phyloP scores from a whole-genome alignment of 2,329 filamentous ascomycete species.

The Balansia obtecta region DNA sequence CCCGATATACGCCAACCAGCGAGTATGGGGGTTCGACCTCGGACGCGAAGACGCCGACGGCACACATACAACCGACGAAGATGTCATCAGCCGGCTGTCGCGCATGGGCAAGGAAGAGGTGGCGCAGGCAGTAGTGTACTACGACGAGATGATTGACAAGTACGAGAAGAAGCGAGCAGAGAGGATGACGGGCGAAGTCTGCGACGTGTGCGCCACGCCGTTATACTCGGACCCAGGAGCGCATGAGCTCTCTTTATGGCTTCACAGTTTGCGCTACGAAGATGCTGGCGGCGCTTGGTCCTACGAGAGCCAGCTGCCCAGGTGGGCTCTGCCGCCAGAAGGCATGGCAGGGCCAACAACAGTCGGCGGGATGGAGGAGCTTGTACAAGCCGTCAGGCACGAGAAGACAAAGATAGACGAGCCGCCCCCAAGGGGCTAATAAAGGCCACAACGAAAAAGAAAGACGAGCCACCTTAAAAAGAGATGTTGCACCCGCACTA shows the following conservation, averaged over 20 bases:
- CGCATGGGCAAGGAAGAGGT: slow-evolving; percentile 92
- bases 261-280: slow-evolving; percentile 85
- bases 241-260: slow-evolving; percentile 85
- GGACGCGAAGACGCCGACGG: slow-evolving; percentile 56
- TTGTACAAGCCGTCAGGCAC: slow-evolving; percentile 42
- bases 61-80: slow-evolving; percentile 64
- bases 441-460: slow-evolving; percentile 18
- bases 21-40: slow-evolving; percentile 75
- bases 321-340: slow-evolving; percentile 73
- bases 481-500: background rate
- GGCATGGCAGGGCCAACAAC: slow-evolving; percentile 60
- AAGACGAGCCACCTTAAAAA: slow-evolving; percentile 5
- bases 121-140: slow-evolving; percentile 81
- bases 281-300: slow-evolving; percentile 74
- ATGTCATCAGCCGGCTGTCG: slow-evolving; percentile 73
- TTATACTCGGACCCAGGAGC: slow-evolving; percentile 85
- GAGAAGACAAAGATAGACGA: slow-evolving; percentile 26
- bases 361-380: slow-evolving; percentile 47
- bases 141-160: slow-evolving; percentile 82
- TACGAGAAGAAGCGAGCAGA: slow-evolving; percentile 89
- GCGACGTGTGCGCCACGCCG: slow-evolving; percentile 71
- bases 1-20: slow-evolving; percentile 90
- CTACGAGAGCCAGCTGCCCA: slow-evolving; percentile 73
- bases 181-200: slow-evolving; percentile 78
- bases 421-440: background rate